Conservation (phyloP, 2,329 filamentous ascomycete genomes). For the Verticillium nonalfalfae region DNA sequence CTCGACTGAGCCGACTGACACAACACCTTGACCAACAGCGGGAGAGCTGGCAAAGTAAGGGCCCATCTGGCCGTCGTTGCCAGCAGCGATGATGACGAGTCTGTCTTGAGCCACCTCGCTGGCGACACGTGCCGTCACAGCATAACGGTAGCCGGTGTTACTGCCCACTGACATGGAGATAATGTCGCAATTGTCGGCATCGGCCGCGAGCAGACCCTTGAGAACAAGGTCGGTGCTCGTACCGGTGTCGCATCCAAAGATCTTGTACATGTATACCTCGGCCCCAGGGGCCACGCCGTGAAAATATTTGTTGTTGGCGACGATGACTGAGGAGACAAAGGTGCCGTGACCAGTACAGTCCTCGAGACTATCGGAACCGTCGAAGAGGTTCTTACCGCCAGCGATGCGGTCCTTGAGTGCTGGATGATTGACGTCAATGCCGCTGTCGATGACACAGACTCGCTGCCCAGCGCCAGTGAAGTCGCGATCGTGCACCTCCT, state of each 20-base stretch:
- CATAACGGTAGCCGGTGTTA: conserved; percentile 10
- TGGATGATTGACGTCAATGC: conserved; percentile 10
- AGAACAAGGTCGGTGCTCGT: conserved; percentile 14
- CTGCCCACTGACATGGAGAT: conserved; percentile 12
- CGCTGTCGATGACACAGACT: conserved; percentile 15
- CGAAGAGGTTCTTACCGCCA: conserved; percentile 13
- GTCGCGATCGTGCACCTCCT: conserved; percentile 11
- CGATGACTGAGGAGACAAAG: conserved; percentile 11
- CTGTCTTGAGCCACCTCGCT: conserved; percentile 7
- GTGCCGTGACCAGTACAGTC: conserved; percentile 15
- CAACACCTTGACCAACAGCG: background rate
- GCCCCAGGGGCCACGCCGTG: conserved; percentile 14
- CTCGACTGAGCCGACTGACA: conserved; percentile 7
- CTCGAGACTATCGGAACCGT: conserved; percentile 6
- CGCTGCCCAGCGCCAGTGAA: conserved; percentile 13
- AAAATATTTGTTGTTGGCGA: conserved; percentile 5
- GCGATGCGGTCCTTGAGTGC: conserved; percentile 10
- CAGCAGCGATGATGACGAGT: conserved; percentile 6
- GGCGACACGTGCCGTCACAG: conserved; percentile 4
- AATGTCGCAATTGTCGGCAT: conserved; percentile 15
- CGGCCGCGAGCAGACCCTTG: conserved; percentile 14
- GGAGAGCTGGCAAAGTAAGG: conserved; percentile 7
- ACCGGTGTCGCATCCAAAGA: conserved; percentile 13
- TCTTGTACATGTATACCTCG: conserved; percentile 17
- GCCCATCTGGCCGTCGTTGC: conserved; percentile 3